Evolutionary conservation across 345 rosid genomes (phyloP).

Genomic region (Populus deltoides): DNA sequence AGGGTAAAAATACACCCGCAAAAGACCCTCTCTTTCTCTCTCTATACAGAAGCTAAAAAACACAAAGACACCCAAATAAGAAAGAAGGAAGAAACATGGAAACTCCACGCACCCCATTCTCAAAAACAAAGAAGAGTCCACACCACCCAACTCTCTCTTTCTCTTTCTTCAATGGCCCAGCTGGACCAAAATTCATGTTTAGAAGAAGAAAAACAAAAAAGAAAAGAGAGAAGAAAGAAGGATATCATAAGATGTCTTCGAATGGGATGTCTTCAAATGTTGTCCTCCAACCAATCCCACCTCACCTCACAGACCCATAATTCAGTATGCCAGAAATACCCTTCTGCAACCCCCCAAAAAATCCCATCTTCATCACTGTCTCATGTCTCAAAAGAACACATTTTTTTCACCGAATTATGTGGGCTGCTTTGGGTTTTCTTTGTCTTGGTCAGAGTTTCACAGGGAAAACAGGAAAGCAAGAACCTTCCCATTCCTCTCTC

Average conservation of each 20-base stretch:
- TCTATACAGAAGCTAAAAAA: background rate
- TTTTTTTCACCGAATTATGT: constrained; percentile 54
- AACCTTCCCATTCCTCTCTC: constrained; percentile 45
- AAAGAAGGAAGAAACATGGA: constrained; percentile 29
- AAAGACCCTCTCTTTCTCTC: constrained; percentile 10
- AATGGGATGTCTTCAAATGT: constrained; percentile 29
- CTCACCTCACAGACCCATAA: constrained; percentile 20
- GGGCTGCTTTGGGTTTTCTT: constrained; percentile 79
- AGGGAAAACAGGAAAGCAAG: constrained; percentile 56
- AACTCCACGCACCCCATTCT: constrained; percentile 18
- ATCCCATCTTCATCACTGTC: constrained; percentile 61
- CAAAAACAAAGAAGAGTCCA: constrained; percentile 34
- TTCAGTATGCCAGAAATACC: constrained; percentile 45
- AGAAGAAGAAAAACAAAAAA: constrained; percentile 16
- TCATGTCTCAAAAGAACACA: constrained; percentile 31
- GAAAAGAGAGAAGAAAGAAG: constrained; percentile 20
- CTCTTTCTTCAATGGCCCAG: constrained; percentile 57
- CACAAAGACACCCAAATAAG: background rate
- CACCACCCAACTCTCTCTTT: constrained; percentile 19
- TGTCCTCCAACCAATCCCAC: constrained; percentile 56
- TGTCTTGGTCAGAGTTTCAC: constrained; percentile 81
- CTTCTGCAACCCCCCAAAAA: constrained; percentile 73
- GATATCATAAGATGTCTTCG: constrained; percentile 21
- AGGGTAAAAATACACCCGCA: background rate
- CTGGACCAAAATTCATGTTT: constrained; percentile 47